These are phyloP conservation scores for Lactarius vividus DNA, from an alignment of 768 basidiomycete genomes.

Conservation along the genomic window DNA sequence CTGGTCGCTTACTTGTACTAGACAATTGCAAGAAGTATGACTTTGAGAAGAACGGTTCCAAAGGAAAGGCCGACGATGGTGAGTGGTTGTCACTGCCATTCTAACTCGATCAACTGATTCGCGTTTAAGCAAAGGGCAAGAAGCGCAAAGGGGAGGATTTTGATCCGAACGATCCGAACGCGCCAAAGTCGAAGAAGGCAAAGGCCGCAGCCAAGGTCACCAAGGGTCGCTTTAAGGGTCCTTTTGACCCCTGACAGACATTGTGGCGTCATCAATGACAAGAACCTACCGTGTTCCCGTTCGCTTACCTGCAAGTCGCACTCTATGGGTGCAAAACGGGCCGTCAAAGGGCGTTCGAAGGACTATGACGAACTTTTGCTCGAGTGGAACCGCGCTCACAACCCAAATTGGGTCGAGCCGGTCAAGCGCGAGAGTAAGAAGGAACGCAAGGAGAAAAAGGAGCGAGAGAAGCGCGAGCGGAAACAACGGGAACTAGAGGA, in stretches of 20 bases:
- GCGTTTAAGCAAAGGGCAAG: slow-evolving; percentile 53
- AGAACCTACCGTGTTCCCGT: slow-evolving; percentile 86
- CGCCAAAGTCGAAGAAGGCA: slow-evolving; percentile 73
- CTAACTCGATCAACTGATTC: slow-evolving; percentile 3
- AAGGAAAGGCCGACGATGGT: slow-evolving; percentile 54
- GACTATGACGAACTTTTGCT: slow-evolving; percentile 82
- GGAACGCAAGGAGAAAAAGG: slow-evolving; percentile 82
- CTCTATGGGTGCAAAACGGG: slow-evolving; percentile 93
- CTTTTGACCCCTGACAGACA: slow-evolving; percentile 88
- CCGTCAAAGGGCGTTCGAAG: slow-evolving; percentile 82
- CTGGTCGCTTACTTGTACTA: slow-evolving; percentile 29
- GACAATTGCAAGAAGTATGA: slow-evolving; percentile 63
- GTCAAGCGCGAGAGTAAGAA: slow-evolving; percentile 84
- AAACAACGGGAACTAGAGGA: slow-evolving; percentile 69
- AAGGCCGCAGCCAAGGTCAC: slow-evolving; percentile 68
- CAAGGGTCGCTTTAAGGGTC: slow-evolving; percentile 78
- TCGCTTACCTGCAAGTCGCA: slow-evolving; percentile 98
- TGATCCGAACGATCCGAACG: slow-evolving; percentile 56
- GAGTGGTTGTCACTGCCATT: slow-evolving; percentile 11
- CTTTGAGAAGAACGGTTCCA: slow-evolving; percentile 52
- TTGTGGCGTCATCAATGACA: slow-evolving; percentile 97
- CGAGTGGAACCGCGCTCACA: slow-evolving; percentile 88
- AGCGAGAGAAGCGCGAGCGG: slow-evolving; percentile 80
- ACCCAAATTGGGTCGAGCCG: slow-evolving; percentile 86
- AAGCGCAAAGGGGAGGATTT: slow-evolving; percentile 82